phyloP scores from a whole-genome alignment of 2,329 filamentous ascomycete genomes.

The Trichoderma atrobrunneum region DNA sequence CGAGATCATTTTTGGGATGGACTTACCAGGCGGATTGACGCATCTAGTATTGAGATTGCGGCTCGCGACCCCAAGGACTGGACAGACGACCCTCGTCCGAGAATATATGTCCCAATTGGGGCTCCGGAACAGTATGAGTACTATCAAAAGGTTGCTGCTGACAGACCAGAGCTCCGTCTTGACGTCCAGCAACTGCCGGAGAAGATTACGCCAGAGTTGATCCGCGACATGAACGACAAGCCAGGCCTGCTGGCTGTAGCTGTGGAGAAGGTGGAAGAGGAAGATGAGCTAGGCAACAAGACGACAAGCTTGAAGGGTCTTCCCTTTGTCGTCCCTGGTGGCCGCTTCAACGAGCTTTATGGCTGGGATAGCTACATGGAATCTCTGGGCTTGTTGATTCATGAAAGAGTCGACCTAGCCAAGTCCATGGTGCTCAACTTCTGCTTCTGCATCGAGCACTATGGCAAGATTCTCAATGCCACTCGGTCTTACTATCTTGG shows the following conservation, averaged over 20 bases:
- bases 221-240: conserved; percentile 79
- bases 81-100: conserved; percentile 82
- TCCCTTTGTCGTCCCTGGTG: conserved; percentile 95
- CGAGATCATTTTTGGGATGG: conserved; percentile 90
- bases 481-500: conserved; percentile 94
- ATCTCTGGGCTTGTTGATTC: conserved; percentile 81
- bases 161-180: conserved; percentile 77
- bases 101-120: conserved; percentile 84
- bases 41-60: conserved; percentile 79
- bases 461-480: conserved; percentile 96
- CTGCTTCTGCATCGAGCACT: conserved; percentile 97
- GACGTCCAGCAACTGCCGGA: conserved; percentile 80
- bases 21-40: conserved; percentile 85
- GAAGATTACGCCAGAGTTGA: conserved; percentile 75
- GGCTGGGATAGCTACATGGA: conserved; percentile 99
- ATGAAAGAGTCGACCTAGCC: conserved; percentile 80
- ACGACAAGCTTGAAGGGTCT: conserved; percentile 73
- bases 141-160: conserved; percentile 75
- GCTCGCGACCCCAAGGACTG: conserved; percentile 92
- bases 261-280: conserved; percentile 73
- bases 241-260: conserved; percentile 87
- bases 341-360: conserved; percentile 96
- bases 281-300: conserved; percentile 57
- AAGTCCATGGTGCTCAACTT: conserved; percentile 97
- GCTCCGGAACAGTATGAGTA: conserved; percentile 87